These are phyloP conservation scores for Hygrophila difformis DNA, from an alignment of 257 asterid species.

Conservation along the genomic window DNA sequence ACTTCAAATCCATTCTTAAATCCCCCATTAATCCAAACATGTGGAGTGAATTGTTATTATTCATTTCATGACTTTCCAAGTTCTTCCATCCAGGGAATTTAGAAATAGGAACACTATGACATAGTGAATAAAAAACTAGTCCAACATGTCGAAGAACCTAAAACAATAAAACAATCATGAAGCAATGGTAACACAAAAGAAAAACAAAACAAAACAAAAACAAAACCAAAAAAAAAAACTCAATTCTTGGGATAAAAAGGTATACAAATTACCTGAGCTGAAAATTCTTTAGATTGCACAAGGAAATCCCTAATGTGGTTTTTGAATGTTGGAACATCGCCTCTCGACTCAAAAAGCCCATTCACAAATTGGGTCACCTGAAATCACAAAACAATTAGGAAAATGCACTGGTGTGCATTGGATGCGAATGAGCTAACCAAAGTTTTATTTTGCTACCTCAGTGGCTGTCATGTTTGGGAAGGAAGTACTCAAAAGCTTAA, in stretches of 20 bases:
- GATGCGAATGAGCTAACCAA: slow-evolving; percentile 6
- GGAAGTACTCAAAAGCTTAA: slow-evolving; percentile 77
- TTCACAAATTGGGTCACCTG: slow-evolving; percentile 89
- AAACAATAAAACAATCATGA: no score
- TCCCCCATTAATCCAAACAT: no score
- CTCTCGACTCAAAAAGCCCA: slow-evolving; percentile 71
- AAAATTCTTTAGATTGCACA: slow-evolving; percentile 90
- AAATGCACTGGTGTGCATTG: not conserved
- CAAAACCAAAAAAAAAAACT: not conserved
- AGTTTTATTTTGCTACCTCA: slow-evolving; percentile 44
- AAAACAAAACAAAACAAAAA: not conserved
- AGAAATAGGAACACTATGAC: no score
- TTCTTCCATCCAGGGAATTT: no score
- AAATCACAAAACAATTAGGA: slow-evolving; percentile 7
- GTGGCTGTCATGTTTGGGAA: slow-evolving; percentile 90
- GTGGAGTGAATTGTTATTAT: no score
- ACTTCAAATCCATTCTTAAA: no score
- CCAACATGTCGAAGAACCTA: no score
- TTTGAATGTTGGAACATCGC: slow-evolving; percentile 64
- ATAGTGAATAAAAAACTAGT: no score
- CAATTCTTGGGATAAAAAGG: not conserved
- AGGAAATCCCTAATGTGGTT: slow-evolving; percentile 90
- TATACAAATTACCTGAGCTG: slow-evolving; percentile 72
- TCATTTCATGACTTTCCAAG: no score
- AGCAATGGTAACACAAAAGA: no score